Evolutionary conservation across 2,329 filamentous ascomycete species (phyloP).

Genomic region (Knufia petricola): DNA sequence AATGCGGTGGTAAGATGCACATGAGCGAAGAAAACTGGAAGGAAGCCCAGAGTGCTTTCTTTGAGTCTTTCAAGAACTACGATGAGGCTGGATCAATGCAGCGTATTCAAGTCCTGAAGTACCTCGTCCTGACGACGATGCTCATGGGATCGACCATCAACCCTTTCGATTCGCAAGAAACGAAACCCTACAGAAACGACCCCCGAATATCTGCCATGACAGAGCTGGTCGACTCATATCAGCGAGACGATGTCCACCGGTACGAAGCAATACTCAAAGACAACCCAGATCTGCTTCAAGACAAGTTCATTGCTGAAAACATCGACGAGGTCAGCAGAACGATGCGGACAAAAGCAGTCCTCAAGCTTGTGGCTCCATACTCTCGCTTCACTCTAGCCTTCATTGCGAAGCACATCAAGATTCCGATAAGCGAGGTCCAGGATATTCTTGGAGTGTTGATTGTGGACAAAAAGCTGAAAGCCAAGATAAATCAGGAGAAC

Average conservation of each 20-base stretch:
- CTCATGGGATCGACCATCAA: slow-evolving; percentile 98
- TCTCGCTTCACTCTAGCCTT: slow-evolving; percentile 81
- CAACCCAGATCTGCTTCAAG: slow-evolving; percentile 79
- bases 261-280: slow-evolving; percentile 82
- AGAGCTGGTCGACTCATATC: slow-evolving; percentile 90
- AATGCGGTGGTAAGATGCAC: slow-evolving; percentile 99
- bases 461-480: slow-evolving; percentile 75
- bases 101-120: slow-evolving; percentile 94
- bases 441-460: slow-evolving; percentile 95
- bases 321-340: slow-evolving; percentile 98
- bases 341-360: slow-evolving; percentile 90
- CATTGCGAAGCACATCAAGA: slow-evolving; percentile 80
- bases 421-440: slow-evolving; percentile 75
- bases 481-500: slow-evolving; percentile 79
- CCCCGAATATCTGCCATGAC: slow-evolving; percentile 95
- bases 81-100: slow-evolving; percentile 95
- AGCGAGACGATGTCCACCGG: slow-evolving; percentile 82
- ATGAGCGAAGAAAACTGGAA: slow-evolving; percentile 99
- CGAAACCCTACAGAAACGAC: slow-evolving; percentile 94
- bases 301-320: slow-evolving; percentile 96
- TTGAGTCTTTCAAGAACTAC: slow-evolving; percentile 97
- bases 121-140: slow-evolving; percentile 93
- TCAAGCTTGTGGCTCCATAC: slow-evolving; percentile 91
- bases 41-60: slow-evolving; percentile 93
- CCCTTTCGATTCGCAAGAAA: slow-evolving; percentile 96